Conservation (phyloP, 2,329 filamentous ascomycete species). For the Penicillium sp. region DNA sequence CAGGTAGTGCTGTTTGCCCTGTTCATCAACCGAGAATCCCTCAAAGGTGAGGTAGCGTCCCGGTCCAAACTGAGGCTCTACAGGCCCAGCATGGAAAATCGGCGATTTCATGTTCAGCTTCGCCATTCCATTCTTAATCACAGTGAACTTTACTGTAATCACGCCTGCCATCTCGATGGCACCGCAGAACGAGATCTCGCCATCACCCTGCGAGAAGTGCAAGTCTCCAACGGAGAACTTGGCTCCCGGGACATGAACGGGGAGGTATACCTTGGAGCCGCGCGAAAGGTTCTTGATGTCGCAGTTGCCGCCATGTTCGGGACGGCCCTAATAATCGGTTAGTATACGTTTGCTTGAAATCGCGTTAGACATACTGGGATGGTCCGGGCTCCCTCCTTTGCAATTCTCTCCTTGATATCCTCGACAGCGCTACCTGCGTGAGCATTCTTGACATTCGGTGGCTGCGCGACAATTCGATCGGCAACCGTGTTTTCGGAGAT, state of each 20-base stretch:
- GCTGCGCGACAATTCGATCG: conserved; percentile 68
- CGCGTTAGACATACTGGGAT: conserved; percentile 55
- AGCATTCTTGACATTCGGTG: conserved; percentile 65
- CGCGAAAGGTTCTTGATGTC: conserved; percentile 84
- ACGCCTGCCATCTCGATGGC: conserved; percentile 93
- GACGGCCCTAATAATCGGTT: conserved; percentile 50
- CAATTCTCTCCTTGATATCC: conserved; percentile 62
- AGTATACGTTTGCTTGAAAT: neutral
- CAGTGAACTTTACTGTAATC: conserved; percentile 84
- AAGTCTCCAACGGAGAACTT: conserved; percentile 89
- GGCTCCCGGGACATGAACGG: conserved; percentile 78
- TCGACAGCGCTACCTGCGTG: conserved; percentile 65
- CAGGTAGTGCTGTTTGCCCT: conserved; percentile 84
- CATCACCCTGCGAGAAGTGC: conserved; percentile 83
- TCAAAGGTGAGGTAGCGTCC: conserved; percentile 80
- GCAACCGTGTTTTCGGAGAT: conserved; percentile 64
- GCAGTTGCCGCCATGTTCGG: conserved; percentile 85
- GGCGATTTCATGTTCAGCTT: conserved; percentile 74
- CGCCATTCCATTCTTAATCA: conserved; percentile 74
- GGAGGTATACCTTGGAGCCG: conserved; percentile 78
- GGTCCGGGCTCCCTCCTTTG: conserved; percentile 73
- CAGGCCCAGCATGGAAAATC: conserved; percentile 79
- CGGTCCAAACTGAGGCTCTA: conserved; percentile 82
- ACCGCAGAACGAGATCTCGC: conserved; percentile 82
- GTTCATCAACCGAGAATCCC: conserved; percentile 82